A percentile compares a stretch with the other conserved stretches of the same genome.
These are phyloP conservation scores for Apodospora peruviana DNA, from an alignment of 495 filamentous ascomycete species.

Conservation along the genomic window DNA sequence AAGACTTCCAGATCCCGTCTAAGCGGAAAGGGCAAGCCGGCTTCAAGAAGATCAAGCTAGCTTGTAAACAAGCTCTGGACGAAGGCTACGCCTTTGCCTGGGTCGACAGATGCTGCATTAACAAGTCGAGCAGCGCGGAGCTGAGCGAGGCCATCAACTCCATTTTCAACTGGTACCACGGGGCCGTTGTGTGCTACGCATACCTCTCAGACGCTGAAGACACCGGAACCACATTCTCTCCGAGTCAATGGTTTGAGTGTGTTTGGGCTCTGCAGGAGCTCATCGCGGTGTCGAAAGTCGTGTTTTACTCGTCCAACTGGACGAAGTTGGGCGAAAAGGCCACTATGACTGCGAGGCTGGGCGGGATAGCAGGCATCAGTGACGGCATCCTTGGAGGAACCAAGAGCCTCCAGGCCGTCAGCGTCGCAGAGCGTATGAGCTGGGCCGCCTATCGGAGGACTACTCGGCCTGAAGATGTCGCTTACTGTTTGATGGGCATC, in stretches of 20 bases:
- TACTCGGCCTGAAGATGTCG: slow-evolving; percentile 17
- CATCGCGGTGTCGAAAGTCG: slow-evolving; percentile 21
- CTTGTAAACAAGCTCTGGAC: slow-evolving; percentile 1
- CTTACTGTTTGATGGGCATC: slow-evolving; percentile 22
- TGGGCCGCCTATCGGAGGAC: slow-evolving; percentile 28
- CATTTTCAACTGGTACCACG: slow-evolving; percentile 33
- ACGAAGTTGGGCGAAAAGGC: not conserved
- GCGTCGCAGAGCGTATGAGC: slow-evolving; percentile 20
- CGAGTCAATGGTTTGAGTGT: slow-evolving; percentile 24
- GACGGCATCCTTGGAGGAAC: not conserved
- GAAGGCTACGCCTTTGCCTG: slow-evolving; percentile 14
- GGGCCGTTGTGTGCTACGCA: slow-evolving; percentile 26
- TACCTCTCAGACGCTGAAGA: slow-evolving; percentile 12
- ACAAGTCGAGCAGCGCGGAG: slow-evolving; percentile 30
- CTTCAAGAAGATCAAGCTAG: slow-evolving; percentile 2
- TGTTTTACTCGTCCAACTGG: slow-evolving; percentile 12
- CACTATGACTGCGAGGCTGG: not conserved
- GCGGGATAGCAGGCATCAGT: not conserved
- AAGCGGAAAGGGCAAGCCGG: not conserved
- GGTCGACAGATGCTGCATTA: slow-evolving; percentile 27
- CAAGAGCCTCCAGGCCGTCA: not conserved
- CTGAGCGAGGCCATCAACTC: slow-evolving; percentile 31
- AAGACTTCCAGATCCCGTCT: not conserved
- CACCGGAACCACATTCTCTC: not conserved
- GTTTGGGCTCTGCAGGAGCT: slow-evolving; percentile 24